A percentile compares a stretch with the other conserved stretches of the same genome.
phyloP scores from a whole-genome alignment of 163 green algal genomes.

The Chloromonas sp. region DNA sequence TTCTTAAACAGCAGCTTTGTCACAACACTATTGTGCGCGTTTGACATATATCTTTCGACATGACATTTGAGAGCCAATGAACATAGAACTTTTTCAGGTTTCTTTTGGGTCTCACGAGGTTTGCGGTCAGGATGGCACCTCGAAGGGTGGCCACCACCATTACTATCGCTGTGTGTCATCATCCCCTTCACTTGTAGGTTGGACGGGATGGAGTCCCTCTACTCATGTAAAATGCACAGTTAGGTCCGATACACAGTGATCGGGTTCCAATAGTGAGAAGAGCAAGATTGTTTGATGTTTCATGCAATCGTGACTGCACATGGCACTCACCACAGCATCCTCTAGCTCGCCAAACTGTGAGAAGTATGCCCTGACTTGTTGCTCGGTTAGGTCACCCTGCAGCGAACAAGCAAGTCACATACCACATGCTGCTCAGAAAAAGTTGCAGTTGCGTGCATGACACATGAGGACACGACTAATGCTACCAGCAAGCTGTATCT shows the following conservation, averaged over 20 bases:
- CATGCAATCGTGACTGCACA: neutral
- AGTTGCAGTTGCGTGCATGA: neutral
- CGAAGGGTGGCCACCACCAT: neutral
- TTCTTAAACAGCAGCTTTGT: too few relatives aligned
- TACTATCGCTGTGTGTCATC: too few relatives aligned
- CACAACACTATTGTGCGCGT: too few relatives aligned
- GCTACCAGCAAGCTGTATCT: neutral
- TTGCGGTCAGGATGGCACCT: neutral
- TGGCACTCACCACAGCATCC: constrained; percentile 48
- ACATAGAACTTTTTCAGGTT: too few relatives aligned
- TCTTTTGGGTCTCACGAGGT: too few relatives aligned
- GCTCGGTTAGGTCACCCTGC: constrained; percentile 67
- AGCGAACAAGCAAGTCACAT: neutral
- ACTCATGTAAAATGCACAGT: too few relatives aligned
- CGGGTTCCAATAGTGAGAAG: too few relatives aligned
- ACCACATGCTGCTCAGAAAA: neutral
- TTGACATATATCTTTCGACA: too few relatives aligned
- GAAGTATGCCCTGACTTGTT: constrained; percentile 67
- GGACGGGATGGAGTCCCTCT: too few relatives aligned
- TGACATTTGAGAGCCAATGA: too few relatives aligned
- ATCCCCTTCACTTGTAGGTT: too few relatives aligned
- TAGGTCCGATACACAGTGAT: too few relatives aligned
- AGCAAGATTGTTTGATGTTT: neutral
- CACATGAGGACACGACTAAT: neutral
- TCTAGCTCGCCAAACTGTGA: constrained; percentile 60